Percentiles rank a stretch among this genome's conserved stretches.
phyloP scores from a whole-genome alignment of 2,329 filamentous ascomycete genomes.

The Thelonectria discophora region DNA sequence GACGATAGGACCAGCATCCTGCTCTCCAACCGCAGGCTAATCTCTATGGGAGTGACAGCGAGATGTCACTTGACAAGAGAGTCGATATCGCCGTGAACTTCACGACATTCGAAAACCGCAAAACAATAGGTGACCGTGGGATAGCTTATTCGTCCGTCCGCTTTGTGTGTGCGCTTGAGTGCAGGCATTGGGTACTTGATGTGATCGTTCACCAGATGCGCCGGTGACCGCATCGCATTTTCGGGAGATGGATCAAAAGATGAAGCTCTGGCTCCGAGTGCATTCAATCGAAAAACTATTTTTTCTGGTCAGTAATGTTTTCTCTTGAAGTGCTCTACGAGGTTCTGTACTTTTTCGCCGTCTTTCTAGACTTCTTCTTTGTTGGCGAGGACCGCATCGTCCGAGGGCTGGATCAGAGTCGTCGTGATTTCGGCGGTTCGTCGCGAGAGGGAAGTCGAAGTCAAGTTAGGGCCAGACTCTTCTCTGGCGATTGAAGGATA shows the following conservation, averaged over 20 bases:
- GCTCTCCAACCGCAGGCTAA: too few relatives aligned
- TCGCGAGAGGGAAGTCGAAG: not conserved
- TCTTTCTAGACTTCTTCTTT: not conserved
- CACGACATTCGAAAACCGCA: too few relatives aligned
- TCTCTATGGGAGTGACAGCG: too few relatives aligned
- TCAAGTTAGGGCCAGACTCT: not conserved
- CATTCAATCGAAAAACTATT: not conserved
- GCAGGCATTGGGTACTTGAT: not conserved
- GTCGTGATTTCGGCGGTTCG: not conserved
- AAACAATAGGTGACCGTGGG: too few relatives aligned
- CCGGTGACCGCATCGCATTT: not conserved
- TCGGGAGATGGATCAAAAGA: not conserved
- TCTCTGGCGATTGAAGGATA: not conserved
- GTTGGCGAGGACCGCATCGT: not conserved
- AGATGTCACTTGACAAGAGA: too few relatives aligned
- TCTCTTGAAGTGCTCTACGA: not conserved
- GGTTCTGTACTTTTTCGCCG: not conserved
- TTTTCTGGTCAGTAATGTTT: not conserved
- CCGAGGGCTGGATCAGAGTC: not conserved
- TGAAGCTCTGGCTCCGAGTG: not conserved
- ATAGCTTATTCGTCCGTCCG: too few relatives aligned
- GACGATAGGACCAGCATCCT: too few relatives aligned
- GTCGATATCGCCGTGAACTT: too few relatives aligned
- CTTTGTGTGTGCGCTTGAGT: too few relatives aligned
- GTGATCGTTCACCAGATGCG: not conserved